Evolutionary conservation across 176 grass and related monocot species (phyloP), one percentile per base, ranked within the genome.

Genomic region (maize (Zea mays)): DNA sequence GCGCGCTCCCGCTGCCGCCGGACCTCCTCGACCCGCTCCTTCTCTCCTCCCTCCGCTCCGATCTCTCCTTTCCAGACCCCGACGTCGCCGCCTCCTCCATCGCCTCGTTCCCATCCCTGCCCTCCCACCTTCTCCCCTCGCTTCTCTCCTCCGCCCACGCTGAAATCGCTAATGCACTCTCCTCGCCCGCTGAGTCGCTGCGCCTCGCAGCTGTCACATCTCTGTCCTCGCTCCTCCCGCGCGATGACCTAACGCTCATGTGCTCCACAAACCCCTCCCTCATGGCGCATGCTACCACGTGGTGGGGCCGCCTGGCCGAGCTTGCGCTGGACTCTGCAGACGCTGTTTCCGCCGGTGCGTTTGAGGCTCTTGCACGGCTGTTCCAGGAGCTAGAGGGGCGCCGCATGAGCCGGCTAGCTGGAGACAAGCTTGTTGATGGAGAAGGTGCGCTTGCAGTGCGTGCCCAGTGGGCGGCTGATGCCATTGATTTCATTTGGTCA

Each of bases 321-420:
- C 89, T 89, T 7, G 81, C 87, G 45, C 67, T 98, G 8, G 96
- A 95, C 67, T 82, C 92, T 3, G 91, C 96, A 0, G 96, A 99
- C 11, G 83, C 83, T 0, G 96, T 99, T 37, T 82, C 96, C 3
- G 90, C 90, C 35, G 20, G 85, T 5, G 92, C 96, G 16, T 99
- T 99, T 10, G 92, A 92, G 70, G 90, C 92, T 3, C 80, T 95
- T 34, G 92, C 89, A 2, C 83, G 92, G 67, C 83, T 99, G 40
- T 99, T 99, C 85, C 90, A 95, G 88, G 96, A 99, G 77, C 88
- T 99, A 5, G 96, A 99, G n/a, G 83, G 90, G 4, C 89, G 91
- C 74, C 86, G 96, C 45, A 99, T 99, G 92, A 95, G 92, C 81
- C 73, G 92, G 58, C 83, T 95, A 37, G 96, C 96, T 2, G 96